A percentile compares a stretch with the other conserved stretches of the same genome.
Evolutionary conservation across 1,284 basidiomycete genomes (phyloP).

Genomic region (Cystobasidium slooffiae): DNA sequence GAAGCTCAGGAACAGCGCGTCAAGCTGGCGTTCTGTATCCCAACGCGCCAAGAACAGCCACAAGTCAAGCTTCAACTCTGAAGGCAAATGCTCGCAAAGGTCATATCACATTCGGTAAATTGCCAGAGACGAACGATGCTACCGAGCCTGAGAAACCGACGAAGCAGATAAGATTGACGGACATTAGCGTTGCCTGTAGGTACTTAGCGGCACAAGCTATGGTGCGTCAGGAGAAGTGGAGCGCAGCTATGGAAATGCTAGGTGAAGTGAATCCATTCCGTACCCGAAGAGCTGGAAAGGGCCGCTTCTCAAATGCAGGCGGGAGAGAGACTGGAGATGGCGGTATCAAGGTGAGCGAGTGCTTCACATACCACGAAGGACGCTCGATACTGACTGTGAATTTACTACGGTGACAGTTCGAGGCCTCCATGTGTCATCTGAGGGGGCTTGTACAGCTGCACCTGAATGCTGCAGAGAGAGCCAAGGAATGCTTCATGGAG

Average conservation of each 20-base stretch:
- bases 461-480: constrained; percentile 82
- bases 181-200: constrained; percentile 87
- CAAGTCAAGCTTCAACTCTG: constrained; percentile 35
- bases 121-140: background rate
- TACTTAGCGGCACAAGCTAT: constrained; percentile 94
- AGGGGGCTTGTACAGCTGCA: constrained; percentile 93
- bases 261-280: constrained; percentile 56
- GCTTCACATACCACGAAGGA: constrained; percentile 48
- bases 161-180: constrained; percentile 64
- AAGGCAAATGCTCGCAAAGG: constrained; percentile 11
- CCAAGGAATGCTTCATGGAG: constrained; percentile 92
- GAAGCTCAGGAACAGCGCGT: constrained; percentile 31
- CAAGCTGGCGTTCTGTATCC: background rate
- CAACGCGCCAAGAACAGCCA: constrained; percentile 11
- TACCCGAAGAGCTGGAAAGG: constrained; percentile 1
- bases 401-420: constrained; percentile 65
- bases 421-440: constrained; percentile 92
- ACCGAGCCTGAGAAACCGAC: background rate
- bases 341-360: constrained; percentile 72
- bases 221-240: constrained; percentile 89
- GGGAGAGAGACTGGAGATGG: constrained; percentile 72
- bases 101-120: constrained; percentile 9
- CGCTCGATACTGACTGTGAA: constrained; percentile 54
- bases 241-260: constrained; percentile 88
- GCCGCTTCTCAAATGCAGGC: constrained; percentile 50